Evolutionary conservation across 2,329 filamentous ascomycete genomes (phyloP).

Genomic region (Colletotrichum gloeosporioides): DNA sequence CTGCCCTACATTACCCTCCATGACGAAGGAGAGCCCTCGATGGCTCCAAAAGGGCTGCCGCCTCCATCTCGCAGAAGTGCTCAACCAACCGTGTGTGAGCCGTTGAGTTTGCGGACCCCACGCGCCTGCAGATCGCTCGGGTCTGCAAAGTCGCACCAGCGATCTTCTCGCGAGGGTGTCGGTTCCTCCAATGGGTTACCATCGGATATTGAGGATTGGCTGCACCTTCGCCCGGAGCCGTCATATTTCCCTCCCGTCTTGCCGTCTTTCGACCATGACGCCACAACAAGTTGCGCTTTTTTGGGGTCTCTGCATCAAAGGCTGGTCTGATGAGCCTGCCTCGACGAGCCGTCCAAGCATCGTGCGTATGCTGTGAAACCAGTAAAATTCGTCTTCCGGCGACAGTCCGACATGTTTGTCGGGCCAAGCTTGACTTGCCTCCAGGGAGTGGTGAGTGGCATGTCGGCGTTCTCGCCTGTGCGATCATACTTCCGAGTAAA

Average conservation of each 20-base stretch:
- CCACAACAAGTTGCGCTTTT: not conserved
- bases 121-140: slow-evolving; percentile 14
- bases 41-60: not conserved
- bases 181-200: slow-evolving; percentile 6
- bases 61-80: not conserved
- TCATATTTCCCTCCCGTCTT: not conserved
- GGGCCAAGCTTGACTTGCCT: not conserved
- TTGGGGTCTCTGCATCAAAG: not conserved
- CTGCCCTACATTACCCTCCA: not conserved
- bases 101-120: slow-evolving; percentile 2
- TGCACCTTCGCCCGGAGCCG: not conserved
- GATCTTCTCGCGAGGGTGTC: not conserved
- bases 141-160: not conserved
- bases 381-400: not conserved
- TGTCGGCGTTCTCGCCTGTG: not conserved
- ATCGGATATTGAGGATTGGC: not conserved
- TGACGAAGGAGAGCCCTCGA: not conserved
- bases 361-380: not conserved
- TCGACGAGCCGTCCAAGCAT: not conserved
- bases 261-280: not conserved
- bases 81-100: slow-evolving; percentile 7
- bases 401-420: not conserved
- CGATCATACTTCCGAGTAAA: not conserved
- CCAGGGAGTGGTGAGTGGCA: not conserved
- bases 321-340: not conserved